Conservation (phyloP, 345 rosid species). For the Angophora floribunda region DNA sequence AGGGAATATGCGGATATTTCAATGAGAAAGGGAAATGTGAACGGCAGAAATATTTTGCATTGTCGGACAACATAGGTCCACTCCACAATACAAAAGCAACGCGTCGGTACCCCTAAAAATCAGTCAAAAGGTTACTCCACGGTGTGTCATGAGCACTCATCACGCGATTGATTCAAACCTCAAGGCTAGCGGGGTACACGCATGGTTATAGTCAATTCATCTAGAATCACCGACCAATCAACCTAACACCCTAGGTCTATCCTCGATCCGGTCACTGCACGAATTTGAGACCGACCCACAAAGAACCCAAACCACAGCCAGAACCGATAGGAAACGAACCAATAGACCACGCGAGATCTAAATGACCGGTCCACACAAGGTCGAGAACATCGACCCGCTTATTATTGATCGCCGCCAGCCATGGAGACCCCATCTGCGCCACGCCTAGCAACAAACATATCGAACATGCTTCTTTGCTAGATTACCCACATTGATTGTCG, state of each 20-base stretch:
- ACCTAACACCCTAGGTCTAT: neutral
- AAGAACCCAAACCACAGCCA: neutral
- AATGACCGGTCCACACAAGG: neutral
- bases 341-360: neutral
- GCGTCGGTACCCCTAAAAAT: neutral
- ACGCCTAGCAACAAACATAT: neutral
- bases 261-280: fast-evolving
- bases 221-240: neutral
- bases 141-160: neutral
- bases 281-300: neutral
- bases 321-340: neutral
- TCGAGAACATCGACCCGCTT: neutral
- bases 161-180: neutral
- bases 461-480: neutral
- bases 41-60: neutral
- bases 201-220: neutral
- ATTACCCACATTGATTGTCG: neutral
- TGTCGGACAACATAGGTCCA: neutral
- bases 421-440: neutral
- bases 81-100: neutral
- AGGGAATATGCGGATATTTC: neutral
- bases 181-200: neutral
- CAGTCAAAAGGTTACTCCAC: neutral
- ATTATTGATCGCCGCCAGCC: neutral
- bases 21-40: neutral